phyloP scores from a whole-genome alignment of 176 grass and related monocot genomes.

The Pontederia paniculata region DNA sequence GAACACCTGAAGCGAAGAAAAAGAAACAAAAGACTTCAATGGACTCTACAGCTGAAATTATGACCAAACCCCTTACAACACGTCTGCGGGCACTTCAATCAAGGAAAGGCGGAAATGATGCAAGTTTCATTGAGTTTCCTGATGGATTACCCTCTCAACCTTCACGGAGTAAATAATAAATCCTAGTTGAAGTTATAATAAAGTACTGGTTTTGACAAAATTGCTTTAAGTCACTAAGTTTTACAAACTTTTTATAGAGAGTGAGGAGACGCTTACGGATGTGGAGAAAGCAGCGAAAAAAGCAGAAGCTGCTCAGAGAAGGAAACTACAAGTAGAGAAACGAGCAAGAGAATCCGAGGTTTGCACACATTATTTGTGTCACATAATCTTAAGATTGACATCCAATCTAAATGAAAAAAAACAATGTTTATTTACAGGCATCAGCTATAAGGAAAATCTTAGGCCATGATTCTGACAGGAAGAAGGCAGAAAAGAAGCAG shows the following conservation, averaged over 20 bases:
- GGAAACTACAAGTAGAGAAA: slow-evolving; percentile 98
- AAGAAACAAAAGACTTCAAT: slow-evolving; percentile 24
- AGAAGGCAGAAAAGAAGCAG: slow-evolving; percentile 94
- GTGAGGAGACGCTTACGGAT: slow-evolving; percentile 76
- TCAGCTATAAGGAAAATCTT: slow-evolving; percentile 70
- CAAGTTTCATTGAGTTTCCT: slow-evolving; percentile 44
- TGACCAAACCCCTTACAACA: slow-evolving; percentile 52
- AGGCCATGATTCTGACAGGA: slow-evolving; percentile 49
- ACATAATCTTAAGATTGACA: background rate
- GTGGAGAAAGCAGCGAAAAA: slow-evolving; percentile 80
- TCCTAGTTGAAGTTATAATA: background rate
- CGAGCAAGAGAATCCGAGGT: slow-evolving; percentile 82
- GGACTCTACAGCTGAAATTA: slow-evolving; percentile 23
- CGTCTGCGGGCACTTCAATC: slow-evolving; percentile 67
- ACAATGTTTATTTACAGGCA: slow-evolving; percentile 22
- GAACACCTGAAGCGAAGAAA: slow-evolving; percentile 25
- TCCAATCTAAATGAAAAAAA: background rate
- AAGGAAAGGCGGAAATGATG: slow-evolving; percentile 45
- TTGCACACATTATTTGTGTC: background rate
- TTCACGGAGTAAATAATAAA: slow-evolving; percentile 39
- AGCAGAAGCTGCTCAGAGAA: slow-evolving; percentile 81
- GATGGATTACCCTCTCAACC: slow-evolving; percentile 45
- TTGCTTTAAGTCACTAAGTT: no score
- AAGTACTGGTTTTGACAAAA: background rate
- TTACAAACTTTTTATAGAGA: slow-evolving; percentile 23